phyloP scores from a whole-genome alignment of 306 rosid genomes.

The Adenanthera pavonina region DNA sequence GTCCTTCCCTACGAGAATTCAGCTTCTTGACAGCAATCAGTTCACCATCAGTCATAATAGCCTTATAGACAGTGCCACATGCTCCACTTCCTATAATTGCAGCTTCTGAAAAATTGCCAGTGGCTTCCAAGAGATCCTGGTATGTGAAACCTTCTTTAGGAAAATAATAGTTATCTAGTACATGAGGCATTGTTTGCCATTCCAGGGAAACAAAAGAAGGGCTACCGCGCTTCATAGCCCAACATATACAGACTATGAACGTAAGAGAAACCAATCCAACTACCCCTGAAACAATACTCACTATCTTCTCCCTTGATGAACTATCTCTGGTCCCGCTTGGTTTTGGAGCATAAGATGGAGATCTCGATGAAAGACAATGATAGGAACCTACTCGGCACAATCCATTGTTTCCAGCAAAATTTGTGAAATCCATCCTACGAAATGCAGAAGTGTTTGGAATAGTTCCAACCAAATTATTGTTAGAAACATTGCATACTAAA shows the following conservation, averaged over 20 bases:
- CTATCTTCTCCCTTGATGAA: conserved; percentile 62
- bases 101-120: conserved; percentile 66
- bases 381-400: conserved; percentile 64
- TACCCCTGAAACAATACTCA: conserved; percentile 55
- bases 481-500: conserved; percentile 72
- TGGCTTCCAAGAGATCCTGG: conserved; percentile 86
- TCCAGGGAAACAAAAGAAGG: conserved; percentile 56
- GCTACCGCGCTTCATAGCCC: conserved; percentile 52
- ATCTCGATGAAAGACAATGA: conserved; percentile 50
- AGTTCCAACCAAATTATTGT: conserved; percentile 72
- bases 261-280: conserved; percentile 63
- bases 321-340: conserved; percentile 53
- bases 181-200: conserved; percentile 52
- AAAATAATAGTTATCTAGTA: conserved; percentile 68
- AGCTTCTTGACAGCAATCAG: conserved; percentile 85
- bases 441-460: conserved; percentile 75
- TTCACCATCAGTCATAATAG: conserved; percentile 65
- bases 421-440: conserved; percentile 73
- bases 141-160: conserved; percentile 84
- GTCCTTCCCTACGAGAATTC: conserved; percentile 72
- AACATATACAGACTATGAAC: conserved; percentile 58
- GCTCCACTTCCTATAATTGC: conserved; percentile 82
- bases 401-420: conserved; percentile 72
- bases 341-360: conserved; percentile 48
- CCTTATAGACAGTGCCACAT: conserved; percentile 89